Conservation (phyloP, 179 eudicot species). For the Monotropa hypopitys region DNA sequence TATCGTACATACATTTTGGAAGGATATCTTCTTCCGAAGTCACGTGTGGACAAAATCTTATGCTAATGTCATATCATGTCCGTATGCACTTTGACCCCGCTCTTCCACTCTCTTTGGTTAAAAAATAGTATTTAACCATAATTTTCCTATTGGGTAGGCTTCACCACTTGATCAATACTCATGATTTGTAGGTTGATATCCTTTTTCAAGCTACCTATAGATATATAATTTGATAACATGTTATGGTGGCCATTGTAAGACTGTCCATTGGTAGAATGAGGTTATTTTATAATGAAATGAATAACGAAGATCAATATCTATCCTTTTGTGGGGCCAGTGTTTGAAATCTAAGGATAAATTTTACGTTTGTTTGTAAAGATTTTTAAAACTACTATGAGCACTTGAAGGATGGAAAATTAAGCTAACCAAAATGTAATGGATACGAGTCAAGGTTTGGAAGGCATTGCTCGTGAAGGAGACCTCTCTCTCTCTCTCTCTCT, state of each 20-base stretch:
- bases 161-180: neutral
- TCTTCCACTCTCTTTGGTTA: neutral
- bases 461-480: neutral
- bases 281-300: neutral
- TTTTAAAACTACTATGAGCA: neutral
- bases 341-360: slow-evolving; percentile 2
- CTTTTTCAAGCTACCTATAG: neutral
- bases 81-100: neutral
- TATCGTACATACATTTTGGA: neutral
- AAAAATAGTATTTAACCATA: neutral
- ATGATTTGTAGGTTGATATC: neutral
- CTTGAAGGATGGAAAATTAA: neutral
- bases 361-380: neutral
- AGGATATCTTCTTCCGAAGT: neutral
- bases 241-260: neutral
- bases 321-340: neutral
- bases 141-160: neutral
- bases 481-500: neutral
- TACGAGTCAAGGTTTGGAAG: neutral
- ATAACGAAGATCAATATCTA: neutral
- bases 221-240: neutral
- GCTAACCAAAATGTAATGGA: neutral
- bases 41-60: neutral
- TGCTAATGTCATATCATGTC: neutral
- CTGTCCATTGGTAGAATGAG: neutral